Percentiles rank a stretch among this genome's conserved stretches.
These are phyloP conservation scores for Xylaria telfairii DNA, from an alignment of 495 filamentous ascomycete species.

Conservation along the genomic window DNA sequence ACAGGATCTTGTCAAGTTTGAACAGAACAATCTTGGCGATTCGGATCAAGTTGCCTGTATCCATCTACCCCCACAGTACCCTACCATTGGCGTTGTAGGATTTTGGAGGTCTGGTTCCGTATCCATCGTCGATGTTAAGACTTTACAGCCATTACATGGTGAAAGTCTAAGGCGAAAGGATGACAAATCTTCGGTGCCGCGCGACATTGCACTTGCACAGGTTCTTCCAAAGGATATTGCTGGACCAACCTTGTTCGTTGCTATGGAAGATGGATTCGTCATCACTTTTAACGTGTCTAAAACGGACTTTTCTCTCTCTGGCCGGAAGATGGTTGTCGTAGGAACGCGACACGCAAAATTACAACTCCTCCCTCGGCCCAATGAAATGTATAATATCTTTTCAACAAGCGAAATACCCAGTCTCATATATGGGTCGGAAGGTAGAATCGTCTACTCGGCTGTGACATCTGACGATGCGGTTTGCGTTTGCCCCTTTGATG, in stretches of 20 bases:
- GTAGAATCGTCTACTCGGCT: conserved; percentile 88
- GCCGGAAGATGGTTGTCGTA: conserved; percentile 80
- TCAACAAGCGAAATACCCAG: conserved; percentile 93
- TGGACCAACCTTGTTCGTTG: conserved; percentile 79
- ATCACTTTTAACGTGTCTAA: conserved; percentile 80
- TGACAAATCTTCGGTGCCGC: conserved; percentile 75
- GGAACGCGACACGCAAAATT: conserved; percentile 86
- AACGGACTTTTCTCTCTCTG: conserved; percentile 62
- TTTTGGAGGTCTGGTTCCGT: conserved; percentile 83
- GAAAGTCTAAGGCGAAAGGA: conserved; percentile 59
- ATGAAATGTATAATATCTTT: conserved; percentile 78
- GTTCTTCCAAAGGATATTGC: conserved; percentile 60
- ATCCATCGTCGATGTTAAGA: conserved; percentile 68
- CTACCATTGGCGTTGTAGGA: conserved; percentile 71
- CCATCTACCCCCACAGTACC: conserved; percentile 54
- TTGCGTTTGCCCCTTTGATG: conserved; percentile 80
- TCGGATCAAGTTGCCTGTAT: conserved; percentile 85
- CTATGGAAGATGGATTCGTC: conserved; percentile 94
- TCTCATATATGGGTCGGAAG: conserved; percentile 87
- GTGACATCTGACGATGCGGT: conserved; percentile 90
- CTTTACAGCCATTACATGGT: conserved; percentile 60
- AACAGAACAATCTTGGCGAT: conserved; percentile 63
- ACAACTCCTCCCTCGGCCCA: conserved; percentile 70
- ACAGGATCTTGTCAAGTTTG: conserved; percentile 60
- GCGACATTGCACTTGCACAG: conserved; percentile 79